These are phyloP conservation scores for Melaleuca quinquenervia DNA, from an alignment of 345 rosid genomes.

Conservation along the genomic window DNA sequence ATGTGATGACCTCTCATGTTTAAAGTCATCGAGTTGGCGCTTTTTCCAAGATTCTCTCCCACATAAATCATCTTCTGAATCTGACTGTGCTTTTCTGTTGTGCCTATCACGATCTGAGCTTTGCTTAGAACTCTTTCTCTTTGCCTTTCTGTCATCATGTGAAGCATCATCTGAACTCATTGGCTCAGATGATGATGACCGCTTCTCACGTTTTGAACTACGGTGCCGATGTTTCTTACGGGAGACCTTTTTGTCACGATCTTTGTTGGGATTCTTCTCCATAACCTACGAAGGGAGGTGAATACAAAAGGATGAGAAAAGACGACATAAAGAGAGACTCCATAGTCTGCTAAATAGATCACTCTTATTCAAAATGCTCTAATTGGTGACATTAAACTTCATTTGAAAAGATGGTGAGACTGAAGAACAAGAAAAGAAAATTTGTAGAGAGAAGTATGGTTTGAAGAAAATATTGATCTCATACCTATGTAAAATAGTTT, in stretches of 20 bases:
- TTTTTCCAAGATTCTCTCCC: constrained; percentile 1
- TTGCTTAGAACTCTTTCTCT: constrained; percentile 10
- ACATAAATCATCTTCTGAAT: constrained; percentile 29
- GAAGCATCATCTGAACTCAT: constrained; percentile 22
- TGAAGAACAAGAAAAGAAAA: not conserved
- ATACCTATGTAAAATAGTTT: not conserved
- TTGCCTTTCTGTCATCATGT: constrained; percentile 12
- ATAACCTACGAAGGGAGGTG: not conserved
- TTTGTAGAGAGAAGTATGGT: not conserved
- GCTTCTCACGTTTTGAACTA: constrained; percentile 36
- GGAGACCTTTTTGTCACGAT: constrained; percentile 18
- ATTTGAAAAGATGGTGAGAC: not conserved
- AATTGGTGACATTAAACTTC: not conserved
- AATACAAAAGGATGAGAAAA: not conserved
- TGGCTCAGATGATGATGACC: constrained; percentile 20
- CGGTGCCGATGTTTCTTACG: constrained; percentile 24
- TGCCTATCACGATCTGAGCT: constrained; percentile 12
- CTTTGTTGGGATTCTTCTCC: constrained; percentile 8
- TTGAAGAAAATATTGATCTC: not conserved
- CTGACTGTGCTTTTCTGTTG: constrained; percentile 10
- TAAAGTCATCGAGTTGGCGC: not conserved
- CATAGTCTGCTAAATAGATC: not conserved
- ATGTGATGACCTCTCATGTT: constrained; percentile 11
- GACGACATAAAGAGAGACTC: not conserved
- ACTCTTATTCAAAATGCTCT: not conserved